Conservation (phyloP, 2,329 filamentous ascomycete genomes). For the Aureobasidium melanogenum region DNA sequence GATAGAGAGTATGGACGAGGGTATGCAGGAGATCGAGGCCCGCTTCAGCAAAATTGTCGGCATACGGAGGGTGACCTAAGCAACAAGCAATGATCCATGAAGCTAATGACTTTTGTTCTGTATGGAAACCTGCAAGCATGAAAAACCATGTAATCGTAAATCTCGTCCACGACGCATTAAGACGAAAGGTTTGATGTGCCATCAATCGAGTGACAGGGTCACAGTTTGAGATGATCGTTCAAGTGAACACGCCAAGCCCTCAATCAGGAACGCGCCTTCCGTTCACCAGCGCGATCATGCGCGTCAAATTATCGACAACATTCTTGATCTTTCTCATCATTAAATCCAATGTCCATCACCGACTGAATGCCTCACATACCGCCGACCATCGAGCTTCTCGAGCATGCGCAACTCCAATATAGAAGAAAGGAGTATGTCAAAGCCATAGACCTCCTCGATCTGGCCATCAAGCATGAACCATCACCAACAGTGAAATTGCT, state of each 20-base stretch:
- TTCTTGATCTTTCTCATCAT: not conserved
- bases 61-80: constrained; percentile 19
- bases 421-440: constrained; percentile 33
- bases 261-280: not conserved
- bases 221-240: not conserved
- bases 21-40: constrained; percentile 22
- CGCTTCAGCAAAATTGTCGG: constrained; percentile 25
- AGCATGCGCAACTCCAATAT: constrained; percentile 35
- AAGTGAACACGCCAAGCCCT: not conserved
- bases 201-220: not conserved
- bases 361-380: constrained; percentile 9
- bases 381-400: constrained; percentile 21
- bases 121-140: not conserved
- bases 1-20: constrained; percentile 18
- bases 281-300: not conserved
- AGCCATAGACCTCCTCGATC: constrained; percentile 30
- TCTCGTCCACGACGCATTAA: not conserved
- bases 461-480: constrained; percentile 32
- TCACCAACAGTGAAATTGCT: constrained; percentile 32
- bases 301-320: not conserved
- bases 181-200: not conserved
- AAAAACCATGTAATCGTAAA: not conserved
- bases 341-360: not conserved
- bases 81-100: not conserved
- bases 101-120: not conserved